A percentile compares a stretch with the other conserved stretches of the same genome.
phyloP scores from a whole-genome alignment of 257 asterid species.

The Scutellaria baicalensis region DNA sequence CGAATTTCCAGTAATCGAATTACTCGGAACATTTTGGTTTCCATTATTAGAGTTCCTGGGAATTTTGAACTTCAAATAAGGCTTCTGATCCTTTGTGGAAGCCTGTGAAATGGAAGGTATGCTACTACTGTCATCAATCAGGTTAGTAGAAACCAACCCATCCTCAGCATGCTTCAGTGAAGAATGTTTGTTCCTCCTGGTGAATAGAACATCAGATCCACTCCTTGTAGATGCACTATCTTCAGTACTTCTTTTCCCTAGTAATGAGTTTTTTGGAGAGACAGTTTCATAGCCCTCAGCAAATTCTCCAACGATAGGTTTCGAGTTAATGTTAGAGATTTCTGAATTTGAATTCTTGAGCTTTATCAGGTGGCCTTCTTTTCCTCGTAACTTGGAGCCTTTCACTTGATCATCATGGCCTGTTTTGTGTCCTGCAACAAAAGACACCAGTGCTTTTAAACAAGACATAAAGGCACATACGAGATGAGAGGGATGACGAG shows the following conservation, averaged over 20 bases:
- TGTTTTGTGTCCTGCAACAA: constrained; percentile 26
- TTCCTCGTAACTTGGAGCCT: constrained; percentile 34
- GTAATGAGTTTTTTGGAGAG: constrained; percentile 34
- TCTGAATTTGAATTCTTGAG: constrained; percentile 27
- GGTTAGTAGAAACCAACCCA: constrained; percentile 27
- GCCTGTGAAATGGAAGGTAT: constrained; percentile 26
- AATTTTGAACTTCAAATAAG: constrained; percentile 63
- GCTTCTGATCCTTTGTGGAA: constrained; percentile 47
- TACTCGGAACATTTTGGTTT: constrained; percentile 28
- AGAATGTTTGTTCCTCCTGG: constrained; percentile 37
- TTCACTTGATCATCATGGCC: constrained; percentile 31
- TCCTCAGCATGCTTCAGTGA: constrained; percentile 27
- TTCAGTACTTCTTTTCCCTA: constrained; percentile 49
- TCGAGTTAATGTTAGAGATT: constrained; percentile 21
- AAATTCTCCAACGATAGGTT: constrained; percentile 29
- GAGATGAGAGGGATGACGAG: neutral
- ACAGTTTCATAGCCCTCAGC: constrained; percentile 36
- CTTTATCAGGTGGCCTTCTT: constrained; percentile 30
- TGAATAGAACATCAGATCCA: constrained; percentile 32
- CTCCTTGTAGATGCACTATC: constrained; percentile 29
- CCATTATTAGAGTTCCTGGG: constrained; percentile 59
- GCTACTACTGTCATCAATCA: constrained; percentile 33
- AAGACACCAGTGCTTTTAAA: neutral
- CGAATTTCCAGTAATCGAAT: constrained; percentile 18
- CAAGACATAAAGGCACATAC: neutral